These are phyloP conservation scores for Microbotryum intermedium DNA, from an alignment of 1,284 basidiomycete genomes.

Conservation along the genomic window DNA sequence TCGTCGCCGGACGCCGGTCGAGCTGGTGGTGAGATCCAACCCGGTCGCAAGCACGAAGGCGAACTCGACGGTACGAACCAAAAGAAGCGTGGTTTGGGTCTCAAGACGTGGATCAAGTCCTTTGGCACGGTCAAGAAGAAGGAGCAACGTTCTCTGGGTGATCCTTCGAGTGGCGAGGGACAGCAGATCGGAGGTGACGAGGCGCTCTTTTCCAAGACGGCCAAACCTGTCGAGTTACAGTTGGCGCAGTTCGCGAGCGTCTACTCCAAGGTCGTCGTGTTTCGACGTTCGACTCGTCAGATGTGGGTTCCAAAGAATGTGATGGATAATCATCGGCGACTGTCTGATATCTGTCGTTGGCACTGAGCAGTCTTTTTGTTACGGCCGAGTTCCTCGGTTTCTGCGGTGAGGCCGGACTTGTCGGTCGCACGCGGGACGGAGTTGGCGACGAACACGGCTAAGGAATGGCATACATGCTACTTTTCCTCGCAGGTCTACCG, in stretches of 20 bases:
- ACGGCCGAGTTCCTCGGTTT: not conserved
- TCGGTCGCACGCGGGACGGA: no score
- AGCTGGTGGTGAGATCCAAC: not conserved
- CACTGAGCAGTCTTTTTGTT: not conserved
- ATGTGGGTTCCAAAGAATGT: not conserved
- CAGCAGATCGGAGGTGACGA: not conserved
- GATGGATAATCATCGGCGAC: no score
- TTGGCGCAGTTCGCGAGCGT: not conserved
- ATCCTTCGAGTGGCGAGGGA: not conserved
- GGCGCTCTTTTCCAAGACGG: not conserved
- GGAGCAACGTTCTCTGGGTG: not conserved
- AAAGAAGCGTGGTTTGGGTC: not conserved
- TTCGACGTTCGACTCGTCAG: not conserved
- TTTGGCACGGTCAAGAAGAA: not conserved
- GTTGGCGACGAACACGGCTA: no score
- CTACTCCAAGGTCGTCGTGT: constrained; percentile 3
- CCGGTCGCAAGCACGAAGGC: not conserved
- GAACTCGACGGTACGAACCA: not conserved
- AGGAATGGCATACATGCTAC: no score
- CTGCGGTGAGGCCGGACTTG: not conserved
- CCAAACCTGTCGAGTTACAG: not conserved
- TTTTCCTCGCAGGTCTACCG: not conserved
- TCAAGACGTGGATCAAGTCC: not conserved
- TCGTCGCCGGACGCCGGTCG: not conserved
- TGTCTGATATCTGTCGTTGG: not conserved